Conservation (phyloP, 2,329 filamentous ascomycete genomes). For the Aspergillus neotritici region DNA sequence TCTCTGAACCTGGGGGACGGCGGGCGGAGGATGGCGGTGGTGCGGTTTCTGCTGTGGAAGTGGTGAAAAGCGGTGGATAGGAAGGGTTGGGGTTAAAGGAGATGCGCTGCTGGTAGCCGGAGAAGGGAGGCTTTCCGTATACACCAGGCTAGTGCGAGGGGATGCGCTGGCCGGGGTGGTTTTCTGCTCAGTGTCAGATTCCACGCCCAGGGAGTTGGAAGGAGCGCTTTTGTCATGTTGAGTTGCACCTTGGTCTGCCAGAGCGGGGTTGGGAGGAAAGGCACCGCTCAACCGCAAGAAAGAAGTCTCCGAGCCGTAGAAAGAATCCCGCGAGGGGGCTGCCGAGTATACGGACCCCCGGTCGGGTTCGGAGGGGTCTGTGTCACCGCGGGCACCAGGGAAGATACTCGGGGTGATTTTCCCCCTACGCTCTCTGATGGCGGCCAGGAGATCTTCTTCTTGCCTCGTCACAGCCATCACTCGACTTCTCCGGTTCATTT, state of each 20-base stretch:
- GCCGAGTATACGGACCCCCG: slow-evolving; percentile 26
- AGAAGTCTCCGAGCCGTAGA: slow-evolving; percentile 34
- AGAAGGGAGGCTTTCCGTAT: slow-evolving; percentile 36
- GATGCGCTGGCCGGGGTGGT: slow-evolving; percentile 27
- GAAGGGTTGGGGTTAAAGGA: slow-evolving; percentile 36
- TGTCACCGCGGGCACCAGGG: slow-evolving; percentile 15
- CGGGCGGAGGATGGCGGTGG: slow-evolving; percentile 27
- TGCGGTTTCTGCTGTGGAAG: slow-evolving; percentile 29
- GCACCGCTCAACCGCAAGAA: slow-evolving; percentile 37
- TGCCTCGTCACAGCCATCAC: slow-evolving; percentile 51
- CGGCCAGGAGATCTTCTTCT: slow-evolving; percentile 48
- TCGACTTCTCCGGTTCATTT: slow-evolving; percentile 38
- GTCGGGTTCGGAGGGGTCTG: slow-evolving; percentile 17
- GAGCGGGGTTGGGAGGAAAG: slow-evolving; percentile 21
- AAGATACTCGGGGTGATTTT: slow-evolving; percentile 42
- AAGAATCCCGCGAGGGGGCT: slow-evolving; percentile 27
- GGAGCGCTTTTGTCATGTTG: slow-evolving; percentile 23
- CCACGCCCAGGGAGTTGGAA: slow-evolving; percentile 23
- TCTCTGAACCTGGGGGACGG: slow-evolving; percentile 28
- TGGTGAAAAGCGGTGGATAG: slow-evolving; percentile 36
- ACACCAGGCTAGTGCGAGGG: slow-evolving; percentile 30
- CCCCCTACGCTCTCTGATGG: slow-evolving; percentile 46
- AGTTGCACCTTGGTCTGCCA: slow-evolving; percentile 23
- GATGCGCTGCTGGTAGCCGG: slow-evolving; percentile 33
- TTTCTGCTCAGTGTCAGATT: slow-evolving; percentile 33